Base-by-base conservation (phyloP, 805 yeast species). In the Suhomyces canberraensis region DNA sequence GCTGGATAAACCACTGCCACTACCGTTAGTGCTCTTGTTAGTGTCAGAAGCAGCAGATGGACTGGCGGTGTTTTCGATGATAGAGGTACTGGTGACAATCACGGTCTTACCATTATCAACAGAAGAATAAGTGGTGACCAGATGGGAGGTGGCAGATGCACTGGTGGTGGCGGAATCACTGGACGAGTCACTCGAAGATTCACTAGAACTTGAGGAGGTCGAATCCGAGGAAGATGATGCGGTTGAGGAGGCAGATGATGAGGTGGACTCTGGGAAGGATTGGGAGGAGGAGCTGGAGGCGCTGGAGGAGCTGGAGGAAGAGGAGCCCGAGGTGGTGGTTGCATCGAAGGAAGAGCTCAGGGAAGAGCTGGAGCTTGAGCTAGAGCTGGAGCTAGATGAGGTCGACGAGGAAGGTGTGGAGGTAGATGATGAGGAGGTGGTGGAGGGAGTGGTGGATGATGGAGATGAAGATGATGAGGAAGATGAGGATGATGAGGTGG, bases 11-110 rank as follows among this genome's bases (percentile, higher is more conserved):
- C 73, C 73, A 13, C 65, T 45, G n/a, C 56, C 42, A 6, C 43
- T 25, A 29, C 31, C 35, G 14, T 31, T 22, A 34, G 36, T 36
- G 32, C 44, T 46, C 29, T 34, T 36, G 22, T 35, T 39, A 19
- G 39, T 39, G 13, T 39, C 36, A 6, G 62, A 41, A 3, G 59
- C 47, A 3, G 68, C 50, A 1, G 64, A 53, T 8, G 47, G 37
- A 24, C 54, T 44, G 11, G 66, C 45, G 21, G 46, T 36, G 29
- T 39, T 36, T 2, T 53, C 37, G 4, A 61, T 48, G 14, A 64
- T 14, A 8, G 69, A 55, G 1, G 73, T 69, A 19, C 51, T 50
- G n/a, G 73, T 69, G 13, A 69, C 71, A 21, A 65, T 44, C 2
- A 67, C 54, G 2, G 71, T 66, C 14, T 30, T 47, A 2, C 73